Evolutionary conservation across 192 early-diverging fungal species (phyloP).

Genomic region (Coemansia sp.): DNA sequence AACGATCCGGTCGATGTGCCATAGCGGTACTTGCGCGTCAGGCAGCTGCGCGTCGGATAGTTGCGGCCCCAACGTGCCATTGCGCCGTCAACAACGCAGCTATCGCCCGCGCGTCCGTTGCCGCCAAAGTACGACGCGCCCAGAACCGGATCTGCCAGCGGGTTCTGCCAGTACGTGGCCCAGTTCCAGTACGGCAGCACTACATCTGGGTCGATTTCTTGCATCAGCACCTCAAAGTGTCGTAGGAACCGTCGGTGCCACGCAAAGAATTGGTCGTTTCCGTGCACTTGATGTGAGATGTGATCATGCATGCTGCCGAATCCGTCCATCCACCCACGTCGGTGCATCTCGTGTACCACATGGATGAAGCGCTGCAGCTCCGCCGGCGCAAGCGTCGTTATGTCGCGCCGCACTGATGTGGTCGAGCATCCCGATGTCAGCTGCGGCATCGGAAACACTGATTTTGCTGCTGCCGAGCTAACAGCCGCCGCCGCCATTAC

Average conservation of each 20-base stretch:
- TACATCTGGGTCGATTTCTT: slow-evolving; percentile 52
- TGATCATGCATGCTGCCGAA: slow-evolving; percentile 57
- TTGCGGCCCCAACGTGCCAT: slow-evolving; percentile 57
- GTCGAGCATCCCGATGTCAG: slow-evolving; percentile 30
- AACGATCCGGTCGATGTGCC: slow-evolving; percentile 42
- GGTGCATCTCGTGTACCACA: slow-evolving; percentile 52
- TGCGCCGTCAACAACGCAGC: slow-evolving; percentile 58
- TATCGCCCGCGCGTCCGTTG: slow-evolving; percentile 39
- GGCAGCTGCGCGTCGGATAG: slow-evolving; percentile 48
- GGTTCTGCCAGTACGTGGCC: slow-evolving; percentile 57
- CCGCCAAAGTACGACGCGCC: slow-evolving; percentile 41
- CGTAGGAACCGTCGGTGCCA: slow-evolving; percentile 59
- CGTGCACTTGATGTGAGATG: slow-evolving; percentile 54
- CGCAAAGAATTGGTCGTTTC: slow-evolving; percentile 57
- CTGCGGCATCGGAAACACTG: slow-evolving; percentile 48
- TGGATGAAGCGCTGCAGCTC: slow-evolving; percentile 43
- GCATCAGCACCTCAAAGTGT: slow-evolving; percentile 56
- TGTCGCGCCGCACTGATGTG: slow-evolving; percentile 37
- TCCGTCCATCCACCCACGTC: slow-evolving; percentile 57
- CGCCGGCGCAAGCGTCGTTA: slow-evolving; percentile 25
- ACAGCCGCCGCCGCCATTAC: slow-evolving; percentile 20
- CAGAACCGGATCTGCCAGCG: slow-evolving; percentile 40
- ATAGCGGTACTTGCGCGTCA: slow-evolving; percentile 48
- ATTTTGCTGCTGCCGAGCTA: slow-evolving; percentile 24
- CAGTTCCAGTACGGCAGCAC: slow-evolving; percentile 71